Evolutionary conservation across 1,284 basidiomycete genomes (phyloP).

Genomic region (Pascua sp.): DNA sequence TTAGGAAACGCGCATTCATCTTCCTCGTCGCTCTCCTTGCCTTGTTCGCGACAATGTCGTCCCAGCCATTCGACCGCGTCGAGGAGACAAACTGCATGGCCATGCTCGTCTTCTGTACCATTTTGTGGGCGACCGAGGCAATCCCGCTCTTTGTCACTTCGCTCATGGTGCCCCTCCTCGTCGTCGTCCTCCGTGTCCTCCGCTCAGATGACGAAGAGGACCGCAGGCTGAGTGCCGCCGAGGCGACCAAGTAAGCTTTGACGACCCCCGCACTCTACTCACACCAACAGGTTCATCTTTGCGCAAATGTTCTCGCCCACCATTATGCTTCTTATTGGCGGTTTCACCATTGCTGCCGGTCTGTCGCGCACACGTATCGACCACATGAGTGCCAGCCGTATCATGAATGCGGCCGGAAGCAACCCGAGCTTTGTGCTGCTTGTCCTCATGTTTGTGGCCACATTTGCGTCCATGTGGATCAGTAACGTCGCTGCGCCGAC

Average conservation of each 20-base stretch:
- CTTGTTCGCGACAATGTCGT: conserved; percentile 62
- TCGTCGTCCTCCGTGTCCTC: conserved; percentile 84
- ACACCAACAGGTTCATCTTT: conserved; percentile 70
- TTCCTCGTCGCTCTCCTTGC: conserved; percentile 59
- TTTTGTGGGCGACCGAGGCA: conserved; percentile 96
- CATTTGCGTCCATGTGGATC: conserved; percentile 99
- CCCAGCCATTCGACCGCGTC: conserved; percentile 60
- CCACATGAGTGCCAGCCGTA: conserved; percentile 85
- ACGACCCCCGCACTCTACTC: conserved; percentile 27
- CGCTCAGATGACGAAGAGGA: conserved; percentile 60
- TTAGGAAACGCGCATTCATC: conserved; percentile 64
- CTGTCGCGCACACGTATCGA: conserved; percentile 97
- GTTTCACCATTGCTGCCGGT: conserved; percentile 98
- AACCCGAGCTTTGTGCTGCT: conserved; percentile 81
- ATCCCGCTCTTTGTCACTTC: conserved; percentile 97
- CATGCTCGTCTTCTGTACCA: conserved; percentile 83
- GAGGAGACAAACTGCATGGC: conserved; percentile 91
- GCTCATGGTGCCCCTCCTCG: conserved; percentile 78
- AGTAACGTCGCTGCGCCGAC: conserved; percentile 98
- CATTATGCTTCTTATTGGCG: conserved; percentile 92
- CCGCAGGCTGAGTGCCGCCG: conserved; percentile 60
- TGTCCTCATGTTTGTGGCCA: conserved; percentile 93
- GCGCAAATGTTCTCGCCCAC: conserved; percentile 60
- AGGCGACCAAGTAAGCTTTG: conserved; percentile 70
- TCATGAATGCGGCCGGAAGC: conserved; percentile 85